Percentiles rank a stretch among this genome's conserved stretches.
Conservation (phyloP, 2,329 filamentous ascomycete species). For the Aspergillus carbonarius region DNA sequence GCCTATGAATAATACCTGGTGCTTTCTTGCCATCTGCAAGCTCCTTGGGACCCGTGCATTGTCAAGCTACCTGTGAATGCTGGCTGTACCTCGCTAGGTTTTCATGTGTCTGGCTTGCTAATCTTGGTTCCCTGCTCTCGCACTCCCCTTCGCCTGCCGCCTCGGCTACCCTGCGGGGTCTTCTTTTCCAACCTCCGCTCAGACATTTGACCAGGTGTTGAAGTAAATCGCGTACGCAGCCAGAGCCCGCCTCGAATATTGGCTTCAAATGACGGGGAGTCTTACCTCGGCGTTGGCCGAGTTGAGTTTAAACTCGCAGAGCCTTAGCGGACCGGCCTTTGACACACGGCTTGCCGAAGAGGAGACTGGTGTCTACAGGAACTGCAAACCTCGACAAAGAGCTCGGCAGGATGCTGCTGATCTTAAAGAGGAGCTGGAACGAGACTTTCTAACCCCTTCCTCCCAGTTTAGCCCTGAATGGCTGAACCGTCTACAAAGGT, state of each 20-base stretch:
- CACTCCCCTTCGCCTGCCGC: not conserved
- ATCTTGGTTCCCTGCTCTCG: not conserved
- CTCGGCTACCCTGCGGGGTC: not conserved
- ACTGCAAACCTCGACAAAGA: constrained; percentile 44
- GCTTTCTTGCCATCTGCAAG: constrained; percentile 3
- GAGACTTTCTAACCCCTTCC: constrained; percentile 76
- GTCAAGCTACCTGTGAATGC: constrained; percentile 4
- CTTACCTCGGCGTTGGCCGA: constrained; percentile 29
- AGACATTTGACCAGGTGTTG: not conserved
- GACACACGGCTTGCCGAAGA: constrained; percentile 32
- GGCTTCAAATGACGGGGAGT: constrained; percentile 25
- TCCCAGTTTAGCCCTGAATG: constrained; percentile 77
- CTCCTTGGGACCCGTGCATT: not conserved
- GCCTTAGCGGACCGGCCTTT: constrained; percentile 24
- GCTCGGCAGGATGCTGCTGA: constrained; percentile 53
- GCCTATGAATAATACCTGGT: constrained; percentile 14
- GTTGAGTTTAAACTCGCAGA: constrained; percentile 27
- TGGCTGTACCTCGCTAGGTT: not conserved
- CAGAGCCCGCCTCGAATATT: not conserved
- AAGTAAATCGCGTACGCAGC: not conserved
- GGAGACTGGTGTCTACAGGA: constrained; percentile 31
- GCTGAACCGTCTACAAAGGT: constrained; percentile 86
- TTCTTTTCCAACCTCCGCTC: not conserved
- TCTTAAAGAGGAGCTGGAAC: constrained; percentile 70
- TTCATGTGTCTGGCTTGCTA: not conserved